A percentile compares a stretch with the other conserved stretches of the same genome.
phyloP scores from a whole-genome alignment of 164 flowering plant genomes.

The Stephania japonica region DNA sequence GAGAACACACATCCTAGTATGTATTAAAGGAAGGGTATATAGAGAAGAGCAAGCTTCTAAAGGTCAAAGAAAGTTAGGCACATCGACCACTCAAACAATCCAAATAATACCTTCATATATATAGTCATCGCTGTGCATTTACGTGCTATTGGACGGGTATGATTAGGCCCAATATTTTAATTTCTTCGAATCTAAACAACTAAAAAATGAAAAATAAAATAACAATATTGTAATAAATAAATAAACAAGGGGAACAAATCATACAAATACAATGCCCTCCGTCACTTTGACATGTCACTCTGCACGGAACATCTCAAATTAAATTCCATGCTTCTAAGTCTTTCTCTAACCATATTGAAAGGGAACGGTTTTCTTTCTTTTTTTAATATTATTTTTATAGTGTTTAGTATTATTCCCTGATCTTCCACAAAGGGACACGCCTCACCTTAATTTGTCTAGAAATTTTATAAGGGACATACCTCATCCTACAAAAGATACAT shows the following conservation, averaged over 20 bases:
- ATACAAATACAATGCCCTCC: neutral
- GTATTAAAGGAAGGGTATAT: neutral
- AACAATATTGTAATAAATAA: too few relatives aligned
- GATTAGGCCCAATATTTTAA: neutral
- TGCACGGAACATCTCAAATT: neutral
- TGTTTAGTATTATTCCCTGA: too few relatives aligned
- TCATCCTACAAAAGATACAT: neutral
- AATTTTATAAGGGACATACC: too few relatives aligned
- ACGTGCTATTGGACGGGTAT: too few relatives aligned
- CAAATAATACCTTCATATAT: neutral
- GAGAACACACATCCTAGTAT: too few relatives aligned
- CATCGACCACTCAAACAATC: neutral
- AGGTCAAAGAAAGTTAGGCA: neutral
- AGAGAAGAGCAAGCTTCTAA: neutral
- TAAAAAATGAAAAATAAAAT: neutral
- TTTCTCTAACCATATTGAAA: neutral
- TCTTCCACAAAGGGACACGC: too few relatives aligned
- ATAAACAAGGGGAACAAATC: neutral
- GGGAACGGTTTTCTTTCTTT: too few relatives aligned
- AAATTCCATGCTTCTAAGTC: neutral
- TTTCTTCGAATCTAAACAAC: neutral
- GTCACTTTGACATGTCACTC: neutral
- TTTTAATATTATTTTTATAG: too few relatives aligned
- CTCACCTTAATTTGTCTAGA: too few relatives aligned
- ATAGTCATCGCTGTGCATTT: neutral